Conservation (phyloP, 2,329 filamentous ascomycete genomes). For the Cytospora schulzeri region DNA sequence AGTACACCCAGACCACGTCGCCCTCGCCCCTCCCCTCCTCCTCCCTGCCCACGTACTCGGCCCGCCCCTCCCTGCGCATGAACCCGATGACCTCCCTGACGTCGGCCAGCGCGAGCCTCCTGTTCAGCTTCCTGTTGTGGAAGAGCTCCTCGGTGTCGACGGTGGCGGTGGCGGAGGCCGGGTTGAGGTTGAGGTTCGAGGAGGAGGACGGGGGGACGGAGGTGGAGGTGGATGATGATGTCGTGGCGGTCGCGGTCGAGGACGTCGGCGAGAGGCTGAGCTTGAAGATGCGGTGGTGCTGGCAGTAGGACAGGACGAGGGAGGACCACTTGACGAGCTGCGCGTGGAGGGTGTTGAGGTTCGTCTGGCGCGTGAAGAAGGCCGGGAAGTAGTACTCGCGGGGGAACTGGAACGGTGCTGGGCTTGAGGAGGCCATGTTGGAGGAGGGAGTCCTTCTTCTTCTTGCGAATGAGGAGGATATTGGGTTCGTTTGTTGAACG, state of each 20-base stretch:
- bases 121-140: conserved; percentile 56
- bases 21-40: conserved; percentile 37
- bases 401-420: conserved; percentile 55
- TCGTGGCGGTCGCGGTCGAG: conserved; percentile 47
- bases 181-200: conserved; percentile 23
- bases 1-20: conserved; percentile 74
- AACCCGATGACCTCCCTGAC: conserved; percentile 60
- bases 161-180: conserved; percentile 46
- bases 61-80: conserved; percentile 61
- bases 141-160: conserved; percentile 53
- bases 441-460: background rate
- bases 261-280: conserved; percentile 61
- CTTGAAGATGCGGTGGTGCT: conserved; percentile 73
- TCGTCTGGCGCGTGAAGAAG: conserved; percentile 82
- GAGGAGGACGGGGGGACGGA: conserved; percentile 42
- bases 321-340: conserved; percentile 85
- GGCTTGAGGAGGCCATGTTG: background rate
- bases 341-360: conserved; percentile 70
- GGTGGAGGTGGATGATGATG: conserved; percentile 51
- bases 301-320: conserved; percentile 82
- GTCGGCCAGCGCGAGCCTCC: conserved; percentile 53
- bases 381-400: conserved; percentile 75
- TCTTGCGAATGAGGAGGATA: background rate
- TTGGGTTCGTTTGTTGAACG: background rate
- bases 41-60: conserved; percentile 62